These are phyloP conservation scores for Penicillium egyptiacum DNA, from an alignment of 495 filamentous ascomycete species.

Conservation along the genomic window DNA sequence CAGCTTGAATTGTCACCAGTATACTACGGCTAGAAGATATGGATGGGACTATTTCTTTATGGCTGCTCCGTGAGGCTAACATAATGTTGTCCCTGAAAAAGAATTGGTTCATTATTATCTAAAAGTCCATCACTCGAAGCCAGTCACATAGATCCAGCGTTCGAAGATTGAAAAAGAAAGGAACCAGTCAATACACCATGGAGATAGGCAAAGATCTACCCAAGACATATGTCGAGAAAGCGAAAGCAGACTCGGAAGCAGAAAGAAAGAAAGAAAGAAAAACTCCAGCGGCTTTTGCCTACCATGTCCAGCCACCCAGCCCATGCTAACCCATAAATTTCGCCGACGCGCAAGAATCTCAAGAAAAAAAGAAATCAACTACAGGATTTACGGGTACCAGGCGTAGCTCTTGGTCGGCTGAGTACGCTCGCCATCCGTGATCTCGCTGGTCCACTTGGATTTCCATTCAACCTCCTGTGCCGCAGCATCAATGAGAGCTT, in stretches of 20 bases:
- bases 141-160: neutral
- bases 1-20: neutral
- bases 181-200: constrained; percentile 4
- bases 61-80: no score
- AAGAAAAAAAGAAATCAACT: constrained; percentile 5
- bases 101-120: neutral
- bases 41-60: no score
- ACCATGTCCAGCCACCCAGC: constrained; percentile 16
- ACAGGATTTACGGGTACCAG: constrained; percentile 40
- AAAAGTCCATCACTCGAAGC: neutral
- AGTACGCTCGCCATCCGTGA: constrained; percentile 45
- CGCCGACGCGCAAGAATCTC: constrained; percentile 7
- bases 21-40: no score
- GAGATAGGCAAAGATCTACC: neutral
- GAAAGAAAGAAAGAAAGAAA: constrained; percentile 8
- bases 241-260: neutral
- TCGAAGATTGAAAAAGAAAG: neutral
- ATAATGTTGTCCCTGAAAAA: neutral
- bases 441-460: constrained; percentile 65
- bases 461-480: constrained; percentile 69
- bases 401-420: constrained; percentile 54
- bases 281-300: constrained; percentile 19
- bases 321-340: constrained; percentile 21
- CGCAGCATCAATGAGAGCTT: constrained; percentile 64
- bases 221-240: neutral